These are phyloP conservation scores for Lentinula detonsa DNA, from an alignment of 768 basidiomycete genomes.

Conservation along the genomic window DNA sequence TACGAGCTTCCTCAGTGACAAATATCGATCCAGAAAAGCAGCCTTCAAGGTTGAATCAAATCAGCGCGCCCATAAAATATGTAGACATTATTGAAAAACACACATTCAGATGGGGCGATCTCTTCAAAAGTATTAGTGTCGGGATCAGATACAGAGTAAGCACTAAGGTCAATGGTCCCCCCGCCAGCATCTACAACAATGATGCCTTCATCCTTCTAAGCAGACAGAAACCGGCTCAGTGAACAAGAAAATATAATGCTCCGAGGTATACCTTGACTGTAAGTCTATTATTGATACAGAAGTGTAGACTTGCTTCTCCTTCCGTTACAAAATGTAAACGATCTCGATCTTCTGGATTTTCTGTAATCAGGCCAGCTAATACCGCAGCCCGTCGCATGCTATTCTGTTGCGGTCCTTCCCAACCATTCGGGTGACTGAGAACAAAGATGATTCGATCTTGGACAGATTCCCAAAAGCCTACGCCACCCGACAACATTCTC, in stretches of 20 bases:
- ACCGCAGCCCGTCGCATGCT: slow-evolving; percentile 51
- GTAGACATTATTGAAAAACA: background rate
- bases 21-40: slow-evolving; percentile 31
- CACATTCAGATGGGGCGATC: slow-evolving; percentile 28
- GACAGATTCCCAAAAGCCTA: slow-evolving; percentile 37
- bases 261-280: slow-evolving; percentile 23
- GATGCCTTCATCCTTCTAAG: slow-evolving; percentile 17
- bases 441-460: slow-evolving; percentile 41
- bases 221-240: background rate
- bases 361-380: slow-evolving; percentile 42
- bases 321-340: slow-evolving; percentile 56
- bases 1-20: slow-evolving; percentile 27
- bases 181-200: slow-evolving; percentile 50
- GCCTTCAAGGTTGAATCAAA: background rate
- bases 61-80: background rate
- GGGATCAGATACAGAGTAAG: slow-evolving; percentile 24
- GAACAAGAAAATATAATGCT: slow-evolving; percentile 8
- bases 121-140: slow-evolving; percentile 27
- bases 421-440: slow-evolving; percentile 59
- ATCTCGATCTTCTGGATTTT: slow-evolving; percentile 28
- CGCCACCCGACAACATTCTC: slow-evolving; percentile 35
- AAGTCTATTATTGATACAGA: slow-evolving; percentile 42
- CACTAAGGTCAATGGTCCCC: slow-evolving; percentile 36
- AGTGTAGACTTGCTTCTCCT: slow-evolving; percentile 58
- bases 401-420: slow-evolving; percentile 55